phyloP scores from a whole-genome alignment of 768 basidiomycete genomes.

The Xerocomellus chrysenteron region DNA sequence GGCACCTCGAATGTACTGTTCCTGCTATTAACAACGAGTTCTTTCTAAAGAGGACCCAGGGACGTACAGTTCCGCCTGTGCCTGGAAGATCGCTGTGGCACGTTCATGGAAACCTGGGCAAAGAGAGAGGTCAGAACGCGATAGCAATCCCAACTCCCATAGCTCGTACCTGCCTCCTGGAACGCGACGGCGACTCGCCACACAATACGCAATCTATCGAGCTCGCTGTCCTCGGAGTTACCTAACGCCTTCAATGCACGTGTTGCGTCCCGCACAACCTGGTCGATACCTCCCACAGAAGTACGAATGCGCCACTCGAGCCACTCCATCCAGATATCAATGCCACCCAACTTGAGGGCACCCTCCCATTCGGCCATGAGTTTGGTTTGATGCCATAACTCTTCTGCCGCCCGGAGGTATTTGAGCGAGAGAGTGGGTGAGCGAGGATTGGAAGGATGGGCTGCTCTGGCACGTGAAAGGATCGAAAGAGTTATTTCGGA shows the following conservation, averaged over 20 bases:
- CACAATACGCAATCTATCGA: conserved; percentile 57
- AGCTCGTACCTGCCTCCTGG: conserved; percentile 60
- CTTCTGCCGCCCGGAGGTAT: conserved; percentile 72
- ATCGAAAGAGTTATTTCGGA: conserved; percentile 71
- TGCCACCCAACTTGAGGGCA: conserved; percentile 50
- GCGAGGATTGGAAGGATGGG: conserved; percentile 48
- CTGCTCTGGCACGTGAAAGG: conserved; percentile 59
- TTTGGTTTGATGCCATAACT: conserved; percentile 61
- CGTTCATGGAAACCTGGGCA: conserved; percentile 67
- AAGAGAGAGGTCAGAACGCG: conserved; percentile 1
- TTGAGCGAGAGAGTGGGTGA: conserved; percentile 56
- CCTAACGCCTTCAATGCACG: conserved; percentile 46
- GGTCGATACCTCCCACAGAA: conserved; percentile 47
- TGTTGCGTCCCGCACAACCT: conserved; percentile 50
- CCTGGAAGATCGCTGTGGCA: conserved; percentile 77
- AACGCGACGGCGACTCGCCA: conserved; percentile 69
- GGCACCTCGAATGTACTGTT: conserved; percentile 62
- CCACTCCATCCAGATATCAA: conserved; percentile 77
- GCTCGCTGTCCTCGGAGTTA: conserved; percentile 44
- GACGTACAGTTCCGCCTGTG: conserved; percentile 77
- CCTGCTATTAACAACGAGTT: conserved; percentile 6
- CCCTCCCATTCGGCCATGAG: conserved; percentile 67
- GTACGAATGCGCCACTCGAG: conserved; percentile 68
- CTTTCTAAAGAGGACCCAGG: background rate
- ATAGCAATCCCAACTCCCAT: background rate